Conservation (phyloP, 257 asterid species). For the Eustoma russellianum region DNA sequence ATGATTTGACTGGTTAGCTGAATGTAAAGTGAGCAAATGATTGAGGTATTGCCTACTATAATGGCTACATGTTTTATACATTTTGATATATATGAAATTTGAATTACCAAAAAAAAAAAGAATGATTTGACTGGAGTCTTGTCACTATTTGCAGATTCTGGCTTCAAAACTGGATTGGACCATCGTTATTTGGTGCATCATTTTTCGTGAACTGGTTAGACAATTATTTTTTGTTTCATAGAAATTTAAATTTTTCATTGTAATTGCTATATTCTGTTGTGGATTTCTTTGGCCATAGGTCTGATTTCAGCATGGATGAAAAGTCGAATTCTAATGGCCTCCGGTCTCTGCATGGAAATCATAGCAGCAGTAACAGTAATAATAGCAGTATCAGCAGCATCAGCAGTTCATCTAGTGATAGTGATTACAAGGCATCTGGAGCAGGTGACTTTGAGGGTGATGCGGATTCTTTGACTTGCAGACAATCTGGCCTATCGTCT, state of each 20-base stretch:
- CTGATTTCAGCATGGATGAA: slow-evolving; percentile 48
- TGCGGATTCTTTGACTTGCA: slow-evolving; percentile 83
- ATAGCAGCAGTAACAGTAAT: slow-evolving; percentile 86
- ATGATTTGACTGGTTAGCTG: too few species aligned
- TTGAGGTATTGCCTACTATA: too few species aligned
- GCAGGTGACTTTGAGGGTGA: slow-evolving; percentile 94
- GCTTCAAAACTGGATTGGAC: slow-evolving; percentile 98
- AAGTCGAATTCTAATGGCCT: slow-evolving; percentile 52
- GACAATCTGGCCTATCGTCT: slow-evolving; percentile 86
- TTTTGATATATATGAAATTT: too few species aligned
- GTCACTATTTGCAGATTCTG: slow-evolving; percentile 60
- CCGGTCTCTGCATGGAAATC: slow-evolving; percentile 57
- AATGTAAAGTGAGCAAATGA: too few species aligned
- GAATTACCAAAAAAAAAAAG: too few species aligned
- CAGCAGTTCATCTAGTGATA: slow-evolving; percentile 84
- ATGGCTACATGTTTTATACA: too few species aligned
- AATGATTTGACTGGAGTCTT: background rate
- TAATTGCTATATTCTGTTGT: background rate
- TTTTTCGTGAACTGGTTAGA: slow-evolving; percentile 76
- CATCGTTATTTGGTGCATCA: slow-evolving; percentile 74
- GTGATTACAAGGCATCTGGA: slow-evolving; percentile 65
- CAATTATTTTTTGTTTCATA: slow-evolving; percentile 8
- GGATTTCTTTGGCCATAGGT: slow-evolving; percentile 19
- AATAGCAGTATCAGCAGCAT: slow-evolving; percentile 83
- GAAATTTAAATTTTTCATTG: slow-evolving; percentile 3